Base-by-base conservation (phyloP, 106 monocot species). In the Apostasia ramifera region DNA sequence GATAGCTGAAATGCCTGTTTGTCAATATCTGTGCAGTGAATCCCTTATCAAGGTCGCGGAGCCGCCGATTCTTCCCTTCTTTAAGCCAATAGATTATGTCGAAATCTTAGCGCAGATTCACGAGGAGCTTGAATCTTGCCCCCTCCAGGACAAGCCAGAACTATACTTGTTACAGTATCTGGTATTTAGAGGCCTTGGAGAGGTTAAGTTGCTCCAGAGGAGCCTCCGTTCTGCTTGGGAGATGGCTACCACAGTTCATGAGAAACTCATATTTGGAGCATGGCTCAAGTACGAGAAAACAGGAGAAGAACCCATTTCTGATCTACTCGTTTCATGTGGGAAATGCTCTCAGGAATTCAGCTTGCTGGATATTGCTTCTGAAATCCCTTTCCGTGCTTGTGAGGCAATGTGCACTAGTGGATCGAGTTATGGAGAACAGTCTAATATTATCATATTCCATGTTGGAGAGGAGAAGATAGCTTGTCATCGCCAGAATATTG, bases 231-330 rank as follows among this genome's bases (percentile, higher is more conserved):
- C 75, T 55, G 98, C 98, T 52, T 88, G 73, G 83, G 71, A 83
- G 72, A 81, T 66, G 41, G 82, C 87, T 0, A 78, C 11, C 46
- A 85, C 87, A 0, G 76, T 93, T 56, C 69, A 90, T 54, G 93
- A 98, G 81, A 93, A 92, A 50, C 75, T 98, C 2, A 61, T 98
- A 1, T 93, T 81, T 74, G 84, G 87, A 45, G 85, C 92, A 42
- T 98, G 98, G 98, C 55, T 98, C 43, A 88, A 90, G 61, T 90
- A 83, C 56, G 90, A 93, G 83, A 98, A 98, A 59, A 81, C 81
- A 72, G 83, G 79, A 6, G 90, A 98, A 58, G 87, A 87, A n/a
- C 69, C 85, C 51, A 81, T 93, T 5, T 87, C 93, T 6, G 98
- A 98, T 61, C 81, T 98, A 46, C 76, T 97, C 69, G 71, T 78